Conservation (phyloP, 176 grass and related monocot species). For the Ensete ventricosum region DNA sequence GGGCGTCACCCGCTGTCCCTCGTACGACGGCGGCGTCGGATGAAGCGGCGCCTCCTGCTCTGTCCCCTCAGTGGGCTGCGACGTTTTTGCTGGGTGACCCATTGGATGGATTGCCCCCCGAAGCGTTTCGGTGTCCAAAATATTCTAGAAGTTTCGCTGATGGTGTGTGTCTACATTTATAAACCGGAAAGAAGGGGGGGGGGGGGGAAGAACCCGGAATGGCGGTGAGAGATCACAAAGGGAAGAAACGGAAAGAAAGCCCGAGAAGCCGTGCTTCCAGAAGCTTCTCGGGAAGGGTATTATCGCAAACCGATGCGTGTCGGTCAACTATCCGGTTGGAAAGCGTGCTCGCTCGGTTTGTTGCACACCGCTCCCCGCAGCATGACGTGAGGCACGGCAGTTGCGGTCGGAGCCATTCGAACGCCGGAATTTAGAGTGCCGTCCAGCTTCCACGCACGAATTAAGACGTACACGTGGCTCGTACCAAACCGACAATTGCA, state of each 20-base stretch:
- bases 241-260: not conserved
- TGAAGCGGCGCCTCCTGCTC: not conserved
- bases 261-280: conserved; percentile 3
- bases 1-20: not conserved
- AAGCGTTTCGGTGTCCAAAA: not conserved
- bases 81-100: not conserved
- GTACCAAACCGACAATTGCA: too few relatives aligned
- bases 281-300: not conserved
- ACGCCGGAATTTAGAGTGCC: not conserved
- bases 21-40: not conserved
- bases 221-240: not conserved
- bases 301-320: not conserved
- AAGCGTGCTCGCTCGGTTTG: too few relatives aligned
- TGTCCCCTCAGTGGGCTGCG: not conserved
- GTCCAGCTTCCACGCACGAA: not conserved
- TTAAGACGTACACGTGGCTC: too few relatives aligned
- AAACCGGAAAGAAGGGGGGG: too few relatives aligned
- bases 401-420: not conserved
- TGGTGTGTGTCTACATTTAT: too few relatives aligned
- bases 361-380: too few relatives aligned
- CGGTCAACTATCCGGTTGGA: not conserved
- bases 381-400: too few relatives aligned
- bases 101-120: not conserved
- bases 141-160: not conserved
- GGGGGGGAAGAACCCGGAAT: not conserved